A percentile compares a stretch with the other conserved stretches of the same genome.
These are phyloP conservation scores for Colletotrichum melonis DNA, from an alignment of 2,329 filamentous ascomycete genomes.

Conservation along the genomic window DNA sequence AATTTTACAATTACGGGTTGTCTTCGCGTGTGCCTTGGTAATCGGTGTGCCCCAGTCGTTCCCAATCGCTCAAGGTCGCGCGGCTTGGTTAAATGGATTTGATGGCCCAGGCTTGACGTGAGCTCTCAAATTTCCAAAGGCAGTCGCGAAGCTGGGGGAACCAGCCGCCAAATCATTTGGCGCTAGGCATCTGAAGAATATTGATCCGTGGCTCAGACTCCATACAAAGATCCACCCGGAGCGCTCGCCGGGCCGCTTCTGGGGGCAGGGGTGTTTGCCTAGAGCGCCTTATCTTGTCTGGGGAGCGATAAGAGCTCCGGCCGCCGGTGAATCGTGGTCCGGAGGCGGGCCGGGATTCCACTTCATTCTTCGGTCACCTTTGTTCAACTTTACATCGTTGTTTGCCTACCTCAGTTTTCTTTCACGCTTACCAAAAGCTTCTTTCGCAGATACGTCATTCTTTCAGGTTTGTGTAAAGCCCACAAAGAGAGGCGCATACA, in stretches of 20 bases:
- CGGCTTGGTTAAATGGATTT: conserved; percentile 26
- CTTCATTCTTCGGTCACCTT: conserved; percentile 22
- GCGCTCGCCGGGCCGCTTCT: conserved; percentile 12
- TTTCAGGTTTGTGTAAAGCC: neutral
- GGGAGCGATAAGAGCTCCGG: conserved; percentile 16
- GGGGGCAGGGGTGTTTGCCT: neutral
- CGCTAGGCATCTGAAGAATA: conserved; percentile 52
- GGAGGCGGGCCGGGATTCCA: conserved; percentile 29
- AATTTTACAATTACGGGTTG: conserved; percentile 1
- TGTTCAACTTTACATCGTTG: neutral
- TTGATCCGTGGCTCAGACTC: conserved; percentile 44
- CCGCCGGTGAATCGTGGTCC: conserved; percentile 12
- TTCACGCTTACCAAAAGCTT: neutral
- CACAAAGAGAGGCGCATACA: neutral
- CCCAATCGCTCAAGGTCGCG: conserved; percentile 24
- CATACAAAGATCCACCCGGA: conserved; percentile 22
- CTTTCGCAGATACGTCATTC: neutral
- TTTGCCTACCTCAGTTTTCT: neutral
- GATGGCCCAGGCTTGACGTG: conserved; percentile 26
- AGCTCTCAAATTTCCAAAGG: conserved; percentile 53
- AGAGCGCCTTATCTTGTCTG: neutral
- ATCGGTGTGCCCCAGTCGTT: neutral
- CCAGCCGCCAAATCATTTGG: conserved; percentile 52
- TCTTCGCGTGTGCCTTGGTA: neutral
- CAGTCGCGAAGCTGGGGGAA: conserved; percentile 50